Conservation (phyloP, 306 rosid genomes). For the Hippophae rhamnoides region DNA sequence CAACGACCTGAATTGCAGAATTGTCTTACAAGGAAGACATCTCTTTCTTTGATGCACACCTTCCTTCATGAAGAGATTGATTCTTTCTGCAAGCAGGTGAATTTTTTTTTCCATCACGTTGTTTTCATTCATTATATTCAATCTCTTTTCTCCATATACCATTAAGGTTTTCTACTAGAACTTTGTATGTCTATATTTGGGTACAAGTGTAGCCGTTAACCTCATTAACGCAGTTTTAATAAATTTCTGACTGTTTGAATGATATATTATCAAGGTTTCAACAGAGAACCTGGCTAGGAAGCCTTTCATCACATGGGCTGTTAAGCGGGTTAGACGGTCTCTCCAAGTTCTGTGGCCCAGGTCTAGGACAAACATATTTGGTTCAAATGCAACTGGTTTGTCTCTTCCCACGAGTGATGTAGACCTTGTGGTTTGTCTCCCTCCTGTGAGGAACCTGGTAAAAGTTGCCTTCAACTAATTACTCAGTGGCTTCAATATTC, state of each 20-base stretch:
- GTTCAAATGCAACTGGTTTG: slow-evolving; percentile 88
- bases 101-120: slow-evolving; percentile 1
- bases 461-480: slow-evolving; percentile 4
- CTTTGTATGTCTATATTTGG: slow-evolving; percentile 13
- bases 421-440: slow-evolving; percentile 88
- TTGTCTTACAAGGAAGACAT: slow-evolving; percentile 42
- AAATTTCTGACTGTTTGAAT: slow-evolving; percentile 13
- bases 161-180: not conserved
- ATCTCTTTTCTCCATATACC: not conserved
- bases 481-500: slow-evolving; percentile 2
- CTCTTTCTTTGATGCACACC: slow-evolving; percentile 60
- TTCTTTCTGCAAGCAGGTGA: slow-evolving; percentile 69
- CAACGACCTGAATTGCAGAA: slow-evolving; percentile 63
- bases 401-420: slow-evolving; percentile 97
- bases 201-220: slow-evolving; percentile 17
- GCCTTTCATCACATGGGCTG: slow-evolving; percentile 90
- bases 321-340: slow-evolving; percentile 86
- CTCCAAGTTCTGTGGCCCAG: slow-evolving; percentile 97
- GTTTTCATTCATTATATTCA: not conserved
- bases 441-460: slow-evolving; percentile 98
- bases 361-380: slow-evolving; percentile 83
- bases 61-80: slow-evolving; percentile 77
- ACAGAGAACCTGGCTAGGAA: slow-evolving; percentile 75
- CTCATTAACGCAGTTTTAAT: slow-evolving; percentile 12
- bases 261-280: slow-evolving; percentile 53